Conservation (phyloP, 139 green algal species). For the Spirogloea muscicola region DNA sequence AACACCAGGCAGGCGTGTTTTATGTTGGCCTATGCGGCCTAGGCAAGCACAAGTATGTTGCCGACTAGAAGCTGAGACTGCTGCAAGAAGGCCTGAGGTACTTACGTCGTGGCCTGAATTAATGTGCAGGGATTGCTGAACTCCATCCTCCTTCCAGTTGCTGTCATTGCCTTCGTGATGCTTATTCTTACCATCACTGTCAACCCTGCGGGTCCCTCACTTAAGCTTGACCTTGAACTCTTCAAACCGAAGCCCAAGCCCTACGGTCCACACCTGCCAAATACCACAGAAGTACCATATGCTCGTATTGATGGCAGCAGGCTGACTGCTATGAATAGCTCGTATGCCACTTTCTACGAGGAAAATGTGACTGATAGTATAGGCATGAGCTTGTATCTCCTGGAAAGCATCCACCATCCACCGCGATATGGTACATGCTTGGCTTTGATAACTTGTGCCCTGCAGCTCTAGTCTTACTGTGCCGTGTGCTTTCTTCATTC, state of each 20-base stretch:
- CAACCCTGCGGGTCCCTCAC: constrained; percentile 11
- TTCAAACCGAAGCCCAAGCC: background rate
- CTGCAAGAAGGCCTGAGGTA: background rate
- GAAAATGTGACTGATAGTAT: background rate
- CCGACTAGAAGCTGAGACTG: background rate
- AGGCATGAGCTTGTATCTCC: constrained; percentile 1
- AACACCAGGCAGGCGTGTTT: too few species aligned
- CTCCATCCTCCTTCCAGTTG: constrained; percentile 28
- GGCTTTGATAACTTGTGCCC: background rate
- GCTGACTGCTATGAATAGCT: background rate
- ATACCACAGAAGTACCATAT: background rate
- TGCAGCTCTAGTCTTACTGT: background rate
- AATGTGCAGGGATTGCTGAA: constrained; percentile 5
- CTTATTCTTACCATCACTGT: constrained; percentile 36
- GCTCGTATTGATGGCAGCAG: background rate
- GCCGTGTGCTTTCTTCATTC: background rate
- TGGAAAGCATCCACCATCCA: background rate
- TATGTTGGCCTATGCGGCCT: too few species aligned
- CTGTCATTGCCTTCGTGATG: constrained; percentile 31
- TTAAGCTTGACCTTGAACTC: background rate
- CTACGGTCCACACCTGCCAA: background rate
- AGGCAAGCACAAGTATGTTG: background rate
- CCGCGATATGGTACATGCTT: background rate
- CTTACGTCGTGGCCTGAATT: background rate
- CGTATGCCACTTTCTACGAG: background rate